Base-by-base conservation (phyloP, 1,139 yeast genomes). In the Geotrichum citri-aurantii region DNA sequence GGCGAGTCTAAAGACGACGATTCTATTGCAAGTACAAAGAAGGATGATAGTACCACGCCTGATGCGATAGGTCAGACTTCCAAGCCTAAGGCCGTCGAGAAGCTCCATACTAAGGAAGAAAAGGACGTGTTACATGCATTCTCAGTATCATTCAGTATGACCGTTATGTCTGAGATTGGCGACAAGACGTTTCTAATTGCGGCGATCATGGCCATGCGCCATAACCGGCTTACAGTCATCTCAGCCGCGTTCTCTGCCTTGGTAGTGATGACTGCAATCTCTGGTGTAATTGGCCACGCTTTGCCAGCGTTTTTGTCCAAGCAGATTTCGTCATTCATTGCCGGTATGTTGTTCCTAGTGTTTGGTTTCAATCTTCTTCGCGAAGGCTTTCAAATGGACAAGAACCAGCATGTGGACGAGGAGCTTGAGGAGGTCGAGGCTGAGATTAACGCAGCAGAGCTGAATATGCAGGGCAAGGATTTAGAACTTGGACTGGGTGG, bases 181-280 rank as follows among this genome's bases (percentile, higher is more conserved):
- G 99, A 93, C 73, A 95, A 93, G 76, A 93, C 99, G 0, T 93
- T 93, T 70, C 80, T 93, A 65, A 91, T 95, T 66, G 97, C 99
- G 31, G 98, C 98, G 1, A 80, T 93, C 65, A 91, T 93, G 97
- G 97, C 99, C 42, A 93, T 95, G 99, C 87, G 89, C 70, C 86
- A 91, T 74, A 82, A 92, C 24, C 79, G 96, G 69, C 68, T 82
- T 66, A 79, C 90, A 52, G 99, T 93, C 19, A 92, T 93, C 69
- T 79, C 91, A 11, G 85, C 97, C 3, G 95, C 97, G 1, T 88
- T 90, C 64, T 71, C 86, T n/a, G 91, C 99, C 2, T 79, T 93
- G 66, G 90, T 83, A 5, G 75, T 93, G 53, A 93, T 93, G 99
- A 91, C 99, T 0, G 78, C 93, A 11, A 79, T 93, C 61, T 89